phyloP scores from a whole-genome alignment of 768 basidiomycete species.

The Boletus subparvulus region DNA sequence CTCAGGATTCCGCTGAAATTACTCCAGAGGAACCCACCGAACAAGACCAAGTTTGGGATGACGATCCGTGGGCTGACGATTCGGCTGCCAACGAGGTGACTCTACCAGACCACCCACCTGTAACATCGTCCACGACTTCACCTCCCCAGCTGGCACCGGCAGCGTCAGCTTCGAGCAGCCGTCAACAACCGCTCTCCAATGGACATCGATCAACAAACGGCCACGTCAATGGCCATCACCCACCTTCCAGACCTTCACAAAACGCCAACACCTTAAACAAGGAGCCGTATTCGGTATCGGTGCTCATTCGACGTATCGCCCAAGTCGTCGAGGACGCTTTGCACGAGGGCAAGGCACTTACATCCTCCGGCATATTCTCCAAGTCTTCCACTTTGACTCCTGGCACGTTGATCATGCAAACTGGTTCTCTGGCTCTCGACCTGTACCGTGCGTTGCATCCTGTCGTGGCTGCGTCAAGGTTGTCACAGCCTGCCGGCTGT shows the following conservation, averaged over 20 bases:
- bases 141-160: slow-evolving; percentile 34
- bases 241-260: slow-evolving; percentile 20
- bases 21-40: slow-evolving; percentile 31
- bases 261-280: slow-evolving; percentile 19
- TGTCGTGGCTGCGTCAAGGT: slow-evolving; percentile 48
- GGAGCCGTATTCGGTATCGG: slow-evolving; percentile 63
- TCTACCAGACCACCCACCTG: slow-evolving; percentile 30
- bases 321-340: slow-evolving; percentile 60
- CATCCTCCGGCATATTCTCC: slow-evolving; percentile 53
- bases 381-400: slow-evolving; percentile 36
- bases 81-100: slow-evolving; percentile 28
- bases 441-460: slow-evolving; percentile 80
- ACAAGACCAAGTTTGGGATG: slow-evolving; percentile 59
- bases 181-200: slow-evolving; percentile 41
- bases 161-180: slow-evolving; percentile 56
- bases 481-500: slow-evolving; percentile 51
- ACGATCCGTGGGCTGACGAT: slow-evolving; percentile 67
- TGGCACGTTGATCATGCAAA: slow-evolving; percentile 58
- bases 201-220: slow-evolving; percentile 22
- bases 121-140: slow-evolving; percentile 21
- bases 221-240: slow-evolving; percentile 16
- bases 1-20: neutral
- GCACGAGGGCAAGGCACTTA: slow-evolving; percentile 64
- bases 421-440: slow-evolving; percentile 68
- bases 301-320: slow-evolving; percentile 52